Evolutionary conservation across 2,329 filamentous ascomycete species (phyloP), one percentile per base, ranked within the genome.

Genomic region (Botrytis medusae): DNA sequence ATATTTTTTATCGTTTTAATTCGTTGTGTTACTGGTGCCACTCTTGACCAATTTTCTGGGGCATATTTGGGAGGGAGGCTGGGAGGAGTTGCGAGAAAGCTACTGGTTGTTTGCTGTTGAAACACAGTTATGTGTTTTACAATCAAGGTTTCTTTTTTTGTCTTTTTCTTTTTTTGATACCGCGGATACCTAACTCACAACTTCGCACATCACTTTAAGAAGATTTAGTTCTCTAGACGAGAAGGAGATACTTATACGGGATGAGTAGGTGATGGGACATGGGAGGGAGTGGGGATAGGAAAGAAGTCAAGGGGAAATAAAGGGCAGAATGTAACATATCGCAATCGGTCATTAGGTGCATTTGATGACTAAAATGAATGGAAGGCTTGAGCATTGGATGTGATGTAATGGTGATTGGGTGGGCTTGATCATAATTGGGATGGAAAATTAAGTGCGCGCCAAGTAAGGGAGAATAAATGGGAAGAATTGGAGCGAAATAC

Each of bases 301-400:
- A 54, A 61, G 59, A 37, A 37, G 59, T 12, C 20, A 4, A 34
- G 62, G 62, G 32, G 20, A 14, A 29, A 32, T 20, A 34, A 34
- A 42, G 48, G 64, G 48, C 64, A 68, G 64, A 68, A 22, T 68
- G 46, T 68, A 57, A 22, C 64, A 68, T 68, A 42, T 68, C 34
- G 22, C 46, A 54, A 40, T 54, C 29, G 64, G 46, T 68, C 64
- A 54, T 68, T 68, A 32, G 46, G 9, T 40, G 32, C 51, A 54
- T 40, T 29, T 54, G 16, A 54, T 32, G 64, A 57, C 34, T 57
- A 25, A 68, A n/a, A 54, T 29, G n/a, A 54, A 54, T 54, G 64
- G 42, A 68, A 42, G 32, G 46, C 25, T 54, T 14, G 32, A 67
- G 44, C 32, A 4, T 51, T 67, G 63, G 63, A 67, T 51, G 63